Evolutionary conservation across 805 yeast genomes (phyloP).

Genomic region (Jamesozyma gamospora): DNA sequence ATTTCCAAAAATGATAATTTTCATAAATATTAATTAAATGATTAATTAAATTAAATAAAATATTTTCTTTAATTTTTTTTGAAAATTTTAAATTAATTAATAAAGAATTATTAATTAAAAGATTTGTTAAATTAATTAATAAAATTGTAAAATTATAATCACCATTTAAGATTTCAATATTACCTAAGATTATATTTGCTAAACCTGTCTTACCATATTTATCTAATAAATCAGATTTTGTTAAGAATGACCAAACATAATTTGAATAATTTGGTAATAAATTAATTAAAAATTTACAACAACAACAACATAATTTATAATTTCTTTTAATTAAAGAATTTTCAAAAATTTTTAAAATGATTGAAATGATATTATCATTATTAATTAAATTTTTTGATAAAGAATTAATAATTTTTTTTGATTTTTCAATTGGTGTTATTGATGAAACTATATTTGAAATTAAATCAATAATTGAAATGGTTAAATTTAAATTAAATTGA

Average conservation of each 20-base stretch:
- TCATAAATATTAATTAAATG: conserved; percentile 66
- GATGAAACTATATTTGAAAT: conserved; percentile 39
- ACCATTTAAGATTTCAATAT: conserved; percentile 63
- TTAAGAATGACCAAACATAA: conserved; percentile 71
- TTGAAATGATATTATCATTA: conserved; percentile 46
- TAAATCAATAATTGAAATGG: conserved; percentile 42
- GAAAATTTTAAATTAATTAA: conserved; percentile 26
- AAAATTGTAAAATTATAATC: conserved; percentile 55
- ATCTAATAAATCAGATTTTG: conserved; percentile 56
- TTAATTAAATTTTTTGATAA: conserved; percentile 39
- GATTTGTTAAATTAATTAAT: conserved; percentile 44
- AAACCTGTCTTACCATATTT: conserved; percentile 56
- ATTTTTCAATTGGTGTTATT: conserved; percentile 29
- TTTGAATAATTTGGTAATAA: conserved; percentile 43
- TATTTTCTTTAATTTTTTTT: conserved; percentile 38
- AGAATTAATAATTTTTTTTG: conserved; percentile 31
- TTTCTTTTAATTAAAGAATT: conserved; percentile 51
- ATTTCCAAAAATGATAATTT: conserved; percentile 63
- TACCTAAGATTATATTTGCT: conserved; percentile 51
- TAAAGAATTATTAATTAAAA: conserved; percentile 39
- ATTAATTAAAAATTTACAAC: conserved; percentile 42
- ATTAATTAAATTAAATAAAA: conserved; percentile 43
- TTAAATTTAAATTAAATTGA: conserved; percentile 30
- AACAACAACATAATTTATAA: conserved; percentile 34
- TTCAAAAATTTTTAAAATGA: conserved; percentile 58